Evolutionary conservation across 169 alveolate genomes (phyloP), one percentile per base, ranked within the genome.

Genomic region (Plasmodium coatneyi): DNA sequence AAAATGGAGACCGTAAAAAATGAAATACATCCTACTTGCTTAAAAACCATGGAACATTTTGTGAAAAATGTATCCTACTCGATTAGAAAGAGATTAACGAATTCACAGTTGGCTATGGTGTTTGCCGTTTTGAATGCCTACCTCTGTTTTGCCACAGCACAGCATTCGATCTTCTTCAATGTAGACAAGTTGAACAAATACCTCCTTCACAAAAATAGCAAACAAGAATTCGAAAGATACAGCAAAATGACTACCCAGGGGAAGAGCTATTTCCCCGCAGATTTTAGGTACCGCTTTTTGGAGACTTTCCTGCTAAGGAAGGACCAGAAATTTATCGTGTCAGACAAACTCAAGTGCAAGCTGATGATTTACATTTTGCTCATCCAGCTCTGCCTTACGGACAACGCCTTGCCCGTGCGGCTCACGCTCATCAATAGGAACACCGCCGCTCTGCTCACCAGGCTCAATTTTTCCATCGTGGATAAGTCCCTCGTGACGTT

Each of bases 1-100:
- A 71, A 49, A 71, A 81, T 91, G 54, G 71, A 71, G 19, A 39
- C 19, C 30, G 83, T 91, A 6, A 32, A 54, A 56, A 76, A 91
- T 34, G 92, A 91, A 71, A 81, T 91, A 3, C 95, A 91, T 71
- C 95, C 95, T 19, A 36, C 74, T 28, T 91, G 95, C 74, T 81
- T 36, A 36, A 91, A 91, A 46, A 91, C 92, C 9, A 10, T 91
- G 10, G 28, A 32, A 14, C 83, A 81, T 81, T 89, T 41, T 80
- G 34, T 22, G 6, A 54, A 60, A 28, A 80, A 80, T 41, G 36
- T 28, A 66, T 43, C 34, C 28, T 30, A 30, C 2, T 34, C 49
- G 1, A 86, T 86, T 86, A 74, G 22, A 76, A 86, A 86, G n/a
- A 89, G 34, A 60, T 41, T 91, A 43, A 74, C 71, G 52, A 43